A percentile compares a stretch with the other conserved stretches of the same genome.
Evolutionary conservation across 2,329 filamentous ascomycete genomes (phyloP).

Genomic region (Calonectria montana): DNA sequence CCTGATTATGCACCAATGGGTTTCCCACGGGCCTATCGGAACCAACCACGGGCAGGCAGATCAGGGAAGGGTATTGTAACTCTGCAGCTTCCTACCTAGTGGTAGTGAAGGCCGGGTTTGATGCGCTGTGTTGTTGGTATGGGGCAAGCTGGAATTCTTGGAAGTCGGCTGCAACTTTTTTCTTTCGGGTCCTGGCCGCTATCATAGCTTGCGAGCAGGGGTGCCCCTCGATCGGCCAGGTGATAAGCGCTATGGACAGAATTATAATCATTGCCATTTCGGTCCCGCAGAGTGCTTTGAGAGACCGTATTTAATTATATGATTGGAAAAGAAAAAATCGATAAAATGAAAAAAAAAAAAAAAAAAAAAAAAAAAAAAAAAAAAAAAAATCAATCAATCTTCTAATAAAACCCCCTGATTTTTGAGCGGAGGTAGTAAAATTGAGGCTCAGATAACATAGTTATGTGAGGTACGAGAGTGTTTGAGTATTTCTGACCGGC

Average conservation of each 20-base stretch:
- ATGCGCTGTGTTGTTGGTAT: conserved; percentile 34
- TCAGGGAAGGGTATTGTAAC: conserved; percentile 22
- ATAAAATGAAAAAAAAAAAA: not conserved
- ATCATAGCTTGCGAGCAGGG: conserved; percentile 36
- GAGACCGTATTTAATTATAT: not conserved
- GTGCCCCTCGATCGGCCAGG: conserved; percentile 28
- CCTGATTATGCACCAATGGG: conserved; percentile 30
- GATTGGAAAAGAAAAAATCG: no score
- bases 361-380: not conserved
- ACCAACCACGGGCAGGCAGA: conserved; percentile 23
- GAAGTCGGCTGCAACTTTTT: conserved; percentile 42
- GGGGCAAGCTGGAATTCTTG: conserved; percentile 33
- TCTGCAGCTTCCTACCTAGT: conserved; percentile 37
- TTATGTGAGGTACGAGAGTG: not conserved
- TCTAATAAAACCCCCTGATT: no score
- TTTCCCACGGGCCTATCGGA: conserved; percentile 24
- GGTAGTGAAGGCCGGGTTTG: conserved; percentile 33
- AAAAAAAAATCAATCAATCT: no score
- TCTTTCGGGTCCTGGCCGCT: conserved; percentile 39
- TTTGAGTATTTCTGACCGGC: conserved; percentile 15
- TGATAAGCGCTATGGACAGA: conserved; percentile 30
- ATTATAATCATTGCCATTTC: conserved; percentile 22
- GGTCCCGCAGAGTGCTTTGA: not conserved
- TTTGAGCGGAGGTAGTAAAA: not conserved
- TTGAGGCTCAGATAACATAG: not conserved